These are phyloP conservation scores for Euphorbia schlechtendalii DNA, from an alignment of 441 rosid species.

Conservation along the genomic window DNA sequence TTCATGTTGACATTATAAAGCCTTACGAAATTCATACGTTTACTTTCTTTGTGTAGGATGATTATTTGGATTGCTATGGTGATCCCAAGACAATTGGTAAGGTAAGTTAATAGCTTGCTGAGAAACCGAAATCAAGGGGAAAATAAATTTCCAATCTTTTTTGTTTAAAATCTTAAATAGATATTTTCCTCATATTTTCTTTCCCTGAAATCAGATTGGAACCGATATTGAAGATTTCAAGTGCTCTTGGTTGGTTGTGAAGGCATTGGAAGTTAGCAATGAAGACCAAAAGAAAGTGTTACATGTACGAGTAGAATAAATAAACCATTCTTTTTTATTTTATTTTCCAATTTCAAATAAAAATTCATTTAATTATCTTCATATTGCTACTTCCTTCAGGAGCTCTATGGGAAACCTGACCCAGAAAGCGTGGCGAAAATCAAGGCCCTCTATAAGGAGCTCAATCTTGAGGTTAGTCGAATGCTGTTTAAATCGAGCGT, in stretches of 20 bases:
- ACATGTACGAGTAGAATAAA: conserved; percentile 60
- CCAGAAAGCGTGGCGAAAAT: conserved; percentile 54
- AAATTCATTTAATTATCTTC: conserved; percentile 13
- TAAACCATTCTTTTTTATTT: no score
- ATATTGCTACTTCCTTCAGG: conserved; percentile 34
- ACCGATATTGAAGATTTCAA: conserved; percentile 91
- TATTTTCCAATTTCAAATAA: conserved; percentile 2
- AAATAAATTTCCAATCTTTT: neutral
- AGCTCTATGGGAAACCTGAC: conserved; percentile 69
- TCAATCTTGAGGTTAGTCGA: conserved; percentile 58
- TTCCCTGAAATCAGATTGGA: conserved; percentile 51
- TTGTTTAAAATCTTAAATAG: neutral
- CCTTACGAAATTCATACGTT: neutral
- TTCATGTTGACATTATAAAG: neutral
- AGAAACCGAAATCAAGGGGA: neutral
- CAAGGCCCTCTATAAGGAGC: conserved; percentile 61
- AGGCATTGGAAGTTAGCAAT: conserved; percentile 60
- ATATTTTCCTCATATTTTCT: conserved; percentile 1
- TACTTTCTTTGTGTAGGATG: conserved; percentile 47
- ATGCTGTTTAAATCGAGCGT: neutral
- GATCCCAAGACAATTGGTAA: conserved; percentile 71
- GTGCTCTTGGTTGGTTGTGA: conserved; percentile 92
- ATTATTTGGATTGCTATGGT: conserved; percentile 84
- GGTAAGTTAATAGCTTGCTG: conserved; percentile 30
- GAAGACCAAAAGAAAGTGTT: conserved; percentile 70